Evolutionary conservation across 2,329 filamentous ascomycete genomes (phyloP), one percentile per base, ranked within the genome.

Genomic region (Pseudophaeomoniella oleicola): DNA sequence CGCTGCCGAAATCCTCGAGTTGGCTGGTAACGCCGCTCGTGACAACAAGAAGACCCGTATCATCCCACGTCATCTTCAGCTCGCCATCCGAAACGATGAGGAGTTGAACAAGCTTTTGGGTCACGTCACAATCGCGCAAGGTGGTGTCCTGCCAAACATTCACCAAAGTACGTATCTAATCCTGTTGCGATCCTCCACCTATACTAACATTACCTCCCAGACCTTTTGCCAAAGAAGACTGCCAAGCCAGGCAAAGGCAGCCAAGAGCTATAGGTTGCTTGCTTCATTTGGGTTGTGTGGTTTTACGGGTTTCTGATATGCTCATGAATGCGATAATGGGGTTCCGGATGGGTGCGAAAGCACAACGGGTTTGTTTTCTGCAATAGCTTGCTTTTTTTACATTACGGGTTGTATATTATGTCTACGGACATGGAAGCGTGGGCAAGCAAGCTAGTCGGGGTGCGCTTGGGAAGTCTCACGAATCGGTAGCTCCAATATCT

Each of bases 41-140:
- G 90, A 98, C 71, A 94, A 96, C 80, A 98, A 98, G 84, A 96
- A 96, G 82, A 98, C 88, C 48, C 87, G 90, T 81, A 98, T 98
- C 71, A 98, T 96, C 44, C 90, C 90, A 48, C 86, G 90, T 66
- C 90, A 98, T 67, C 78, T 98, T 34, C 90, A 98, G 72, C 85
- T 98, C 53, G 90, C 90, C 67, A 98, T 98, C 72, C 81, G 90
- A 58, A 94, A 94, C 71, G 88, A 96, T 65, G 88, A 96, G 76
- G 90, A 98, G 69, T 66, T 96, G 82, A 94, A 96, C 82, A 96
- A 94, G 77, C 80, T 93, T 45, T 74, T 94, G 47, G 87, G 87
- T 40, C 85, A 93, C 62, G 86, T 94, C 66, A 94, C 86, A 60
- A 94, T 94, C 55, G 86, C 87, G 62, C 87, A 94, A 69, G 86